These are phyloP conservation scores for Tylopilus sp. DNA, from an alignment of 1,284 basidiomycete species.

Conservation along the genomic window DNA sequence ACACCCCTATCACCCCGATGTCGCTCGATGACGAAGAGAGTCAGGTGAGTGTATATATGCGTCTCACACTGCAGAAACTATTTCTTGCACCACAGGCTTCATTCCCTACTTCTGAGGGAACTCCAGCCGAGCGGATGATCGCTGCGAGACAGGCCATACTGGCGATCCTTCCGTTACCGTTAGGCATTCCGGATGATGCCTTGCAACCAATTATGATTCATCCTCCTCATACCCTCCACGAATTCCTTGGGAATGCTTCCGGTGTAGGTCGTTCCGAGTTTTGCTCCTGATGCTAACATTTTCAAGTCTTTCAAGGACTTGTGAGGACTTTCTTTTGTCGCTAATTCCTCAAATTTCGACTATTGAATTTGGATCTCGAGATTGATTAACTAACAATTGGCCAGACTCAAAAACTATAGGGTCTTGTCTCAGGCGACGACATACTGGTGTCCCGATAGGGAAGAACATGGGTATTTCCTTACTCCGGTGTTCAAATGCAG, in stretches of 20 bases:
- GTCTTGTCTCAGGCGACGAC: constrained; percentile 71
- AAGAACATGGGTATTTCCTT: constrained; percentile 79
- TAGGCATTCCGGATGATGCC: constrained; percentile 64
- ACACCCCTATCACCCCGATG: neutral
- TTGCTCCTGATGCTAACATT: constrained; percentile 21
- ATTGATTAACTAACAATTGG: constrained; percentile 9
- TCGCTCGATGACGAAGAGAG: constrained; percentile 11
- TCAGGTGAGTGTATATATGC: constrained; percentile 35
- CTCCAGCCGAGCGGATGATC: constrained; percentile 57
- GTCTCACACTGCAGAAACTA: neutral
- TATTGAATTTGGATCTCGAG: neutral
- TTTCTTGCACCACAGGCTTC: constrained; percentile 24
- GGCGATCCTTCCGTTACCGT: constrained; percentile 64
- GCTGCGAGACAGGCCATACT: constrained; percentile 61
- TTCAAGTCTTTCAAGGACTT: constrained; percentile 52
- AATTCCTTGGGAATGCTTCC: constrained; percentile 67
- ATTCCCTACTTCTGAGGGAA: constrained; percentile 29
- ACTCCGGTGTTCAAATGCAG: constrained; percentile 73
- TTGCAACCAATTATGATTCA: constrained; percentile 72
- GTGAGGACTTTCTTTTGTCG: constrained; percentile 48
- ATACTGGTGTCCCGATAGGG: constrained; percentile 75
- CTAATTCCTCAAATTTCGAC: constrained; percentile 7
- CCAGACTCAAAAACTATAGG: constrained; percentile 67
- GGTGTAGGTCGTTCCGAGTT: constrained; percentile 53
- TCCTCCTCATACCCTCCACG: constrained; percentile 64